Evolutionary conservation across 208 protist genomes (phyloP).

Genomic region (Acanthamoeba polyphaga): DNA sequence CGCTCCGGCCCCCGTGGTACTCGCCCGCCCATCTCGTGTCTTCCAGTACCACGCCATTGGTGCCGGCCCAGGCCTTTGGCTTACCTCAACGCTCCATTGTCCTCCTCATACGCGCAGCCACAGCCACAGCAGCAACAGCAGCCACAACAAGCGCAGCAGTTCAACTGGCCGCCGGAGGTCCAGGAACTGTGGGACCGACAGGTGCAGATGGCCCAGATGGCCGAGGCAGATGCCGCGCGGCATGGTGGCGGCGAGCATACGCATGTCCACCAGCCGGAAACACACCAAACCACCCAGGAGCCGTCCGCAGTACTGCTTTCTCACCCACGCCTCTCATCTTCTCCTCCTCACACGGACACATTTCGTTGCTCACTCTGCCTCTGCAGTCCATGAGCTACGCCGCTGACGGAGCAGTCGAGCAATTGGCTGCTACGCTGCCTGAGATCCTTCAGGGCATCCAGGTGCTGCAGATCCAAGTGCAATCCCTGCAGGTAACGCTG

Average conservation of each 20-base stretch:
- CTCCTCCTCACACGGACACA: no score
- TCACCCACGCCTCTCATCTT: no score
- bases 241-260: neutral
- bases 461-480: constrained; percentile 26
- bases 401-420: neutral
- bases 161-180: neutral
- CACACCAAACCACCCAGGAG: neutral
- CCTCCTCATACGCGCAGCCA: neutral
- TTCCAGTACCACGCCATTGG: neutral
- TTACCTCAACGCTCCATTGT: neutral
- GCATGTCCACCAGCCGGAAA: neutral
- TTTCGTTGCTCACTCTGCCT: neutral
- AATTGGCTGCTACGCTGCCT: neutral
- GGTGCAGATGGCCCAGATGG: neutral
- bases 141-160: neutral
- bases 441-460: constrained; percentile 9
- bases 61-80: no score
- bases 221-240: neutral
- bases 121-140: constrained; percentile 3
- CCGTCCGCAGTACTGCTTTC: neutral
- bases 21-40: neutral
- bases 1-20: neutral
- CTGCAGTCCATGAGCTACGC: neutral
- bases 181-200: neutral
- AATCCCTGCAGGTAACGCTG: neutral